Percentiles rank a stretch among this genome's conserved stretches.
phyloP scores from a whole-genome alignment of 116 monocot genomes.

The Iris pallida region DNA sequence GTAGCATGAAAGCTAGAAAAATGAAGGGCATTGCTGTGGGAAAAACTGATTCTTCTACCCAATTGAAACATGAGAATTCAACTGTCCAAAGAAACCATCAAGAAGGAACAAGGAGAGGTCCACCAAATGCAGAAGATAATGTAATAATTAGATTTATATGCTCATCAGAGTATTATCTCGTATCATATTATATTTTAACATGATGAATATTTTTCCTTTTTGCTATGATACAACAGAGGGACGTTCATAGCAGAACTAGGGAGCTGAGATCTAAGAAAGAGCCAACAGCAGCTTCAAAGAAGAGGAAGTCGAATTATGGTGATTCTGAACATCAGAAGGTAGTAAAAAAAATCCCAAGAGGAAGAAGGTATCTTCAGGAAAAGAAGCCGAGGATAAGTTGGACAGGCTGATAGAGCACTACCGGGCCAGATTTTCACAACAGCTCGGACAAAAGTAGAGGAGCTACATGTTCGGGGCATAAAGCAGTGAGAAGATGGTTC shows the following conservation, averaged over 20 bases:
- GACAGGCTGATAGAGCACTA: constrained; percentile 68
- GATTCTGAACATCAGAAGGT: constrained; percentile 11
- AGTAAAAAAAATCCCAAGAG: constrained; percentile 17
- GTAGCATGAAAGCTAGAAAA: not conserved
- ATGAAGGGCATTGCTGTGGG: constrained; percentile 3
- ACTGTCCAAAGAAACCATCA: constrained; percentile 2
- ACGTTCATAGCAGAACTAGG: not conserved
- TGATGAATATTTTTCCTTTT: not conserved
- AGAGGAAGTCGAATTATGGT: constrained; percentile 10
- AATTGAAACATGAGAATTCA: constrained; percentile 11
- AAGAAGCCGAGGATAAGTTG: constrained; percentile 52
- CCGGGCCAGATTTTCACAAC: constrained; percentile 49
- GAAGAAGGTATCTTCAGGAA: constrained; percentile 24
- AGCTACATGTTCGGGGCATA: constrained; percentile 13
- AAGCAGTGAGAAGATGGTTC: constrained; percentile 71
- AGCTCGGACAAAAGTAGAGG: constrained; percentile 27
- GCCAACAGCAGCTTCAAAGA: constrained; percentile 6
- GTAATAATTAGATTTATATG: not conserved
- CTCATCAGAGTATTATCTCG: not conserved
- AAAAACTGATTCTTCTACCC: constrained; percentile 10
- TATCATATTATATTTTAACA: not conserved
- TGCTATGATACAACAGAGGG: constrained; percentile 12
- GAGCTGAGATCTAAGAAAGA: not conserved
- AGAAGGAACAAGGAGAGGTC: not conserved
- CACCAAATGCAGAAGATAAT: constrained; percentile 8